phyloP scores from a whole-genome alignment of 2,329 filamentous ascomycete species.

The Cercospora sp. region DNA sequence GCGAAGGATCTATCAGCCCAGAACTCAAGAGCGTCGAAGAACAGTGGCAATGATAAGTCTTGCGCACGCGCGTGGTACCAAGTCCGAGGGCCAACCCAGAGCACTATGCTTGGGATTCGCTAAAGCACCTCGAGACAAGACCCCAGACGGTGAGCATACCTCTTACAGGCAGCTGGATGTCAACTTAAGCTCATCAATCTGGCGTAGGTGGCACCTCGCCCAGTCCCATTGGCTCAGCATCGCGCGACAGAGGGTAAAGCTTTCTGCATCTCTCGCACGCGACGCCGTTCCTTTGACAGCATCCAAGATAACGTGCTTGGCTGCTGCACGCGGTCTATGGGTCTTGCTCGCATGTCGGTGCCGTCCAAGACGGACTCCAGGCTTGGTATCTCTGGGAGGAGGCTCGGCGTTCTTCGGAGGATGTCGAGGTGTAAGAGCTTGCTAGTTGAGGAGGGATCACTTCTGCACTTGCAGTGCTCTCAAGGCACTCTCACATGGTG shows the following conservation, averaged over 20 bases:
- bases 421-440: not conserved
- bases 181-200: slow-evolving; percentile 2
- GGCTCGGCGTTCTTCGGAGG: not conserved
- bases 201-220: not conserved
- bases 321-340: not conserved
- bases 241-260: not conserved
- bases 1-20: slow-evolving; percentile 4
- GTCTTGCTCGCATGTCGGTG: not conserved
- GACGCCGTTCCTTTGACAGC: not conserved
- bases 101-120: not conserved
- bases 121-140: not conserved
- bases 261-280: not conserved
- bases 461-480: too few relatives aligned
- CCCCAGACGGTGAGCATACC: not conserved
- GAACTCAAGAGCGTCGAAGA: not conserved
- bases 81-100: not conserved
- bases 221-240: slow-evolving; percentile 1
- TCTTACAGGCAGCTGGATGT: not conserved
- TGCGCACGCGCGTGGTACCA: not conserved
- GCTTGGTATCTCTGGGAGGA: not conserved
- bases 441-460: not conserved
- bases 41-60: not conserved
- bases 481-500: too few relatives aligned
- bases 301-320: slow-evolving; percentile 6
- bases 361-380: not conserved